Evolutionary conservation across 495 filamentous ascomycete species (phyloP).

Genomic region (Cenococcum geophilum): DNA sequence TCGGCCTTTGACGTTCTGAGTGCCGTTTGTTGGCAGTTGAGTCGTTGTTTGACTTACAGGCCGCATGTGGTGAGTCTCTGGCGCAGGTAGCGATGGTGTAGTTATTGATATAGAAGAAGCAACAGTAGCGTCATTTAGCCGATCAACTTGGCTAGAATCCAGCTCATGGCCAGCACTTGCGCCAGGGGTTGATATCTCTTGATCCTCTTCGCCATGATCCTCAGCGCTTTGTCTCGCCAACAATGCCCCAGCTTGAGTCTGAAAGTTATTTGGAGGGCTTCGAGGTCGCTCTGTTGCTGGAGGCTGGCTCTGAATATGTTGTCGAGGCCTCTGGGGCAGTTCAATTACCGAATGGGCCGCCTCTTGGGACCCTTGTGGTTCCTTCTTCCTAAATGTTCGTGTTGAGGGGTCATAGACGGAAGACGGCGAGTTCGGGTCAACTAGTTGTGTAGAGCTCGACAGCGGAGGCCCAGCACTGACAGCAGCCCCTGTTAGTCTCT

Average conservation of each 20-base stretch:
- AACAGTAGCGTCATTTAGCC: not conserved
- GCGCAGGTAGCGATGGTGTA: constrained; percentile 16
- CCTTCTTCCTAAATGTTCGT: constrained; percentile 27
- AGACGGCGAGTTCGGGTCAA: constrained; percentile 25
- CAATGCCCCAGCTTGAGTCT: constrained; percentile 2
- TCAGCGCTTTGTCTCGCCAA: constrained; percentile 19
- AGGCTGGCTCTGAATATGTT: constrained; percentile 3
- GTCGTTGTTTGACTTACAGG: constrained; percentile 1
- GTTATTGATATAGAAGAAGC: not conserved
- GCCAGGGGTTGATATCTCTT: not conserved
- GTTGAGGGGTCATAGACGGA: constrained; percentile 31
- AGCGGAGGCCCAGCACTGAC: constrained; percentile 18
- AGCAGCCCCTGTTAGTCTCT: constrained; percentile 40
- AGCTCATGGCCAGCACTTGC: constrained; percentile 9
- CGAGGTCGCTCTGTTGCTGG: not conserved
- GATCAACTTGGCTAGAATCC: not conserved
- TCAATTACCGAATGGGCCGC: constrained; percentile 6
- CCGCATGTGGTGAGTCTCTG: constrained; percentile 12
- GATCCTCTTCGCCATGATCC: constrained; percentile 20
- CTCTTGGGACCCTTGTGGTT: constrained; percentile 13
- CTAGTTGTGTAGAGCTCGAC: constrained; percentile 8
- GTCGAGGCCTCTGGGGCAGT: not conserved
- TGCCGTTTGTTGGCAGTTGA: not conserved
- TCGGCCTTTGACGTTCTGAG: not conserved
- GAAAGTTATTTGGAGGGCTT: not conserved